phyloP scores from a whole-genome alignment of 345 rosid genomes.

The Syzygium aqueum region DNA sequence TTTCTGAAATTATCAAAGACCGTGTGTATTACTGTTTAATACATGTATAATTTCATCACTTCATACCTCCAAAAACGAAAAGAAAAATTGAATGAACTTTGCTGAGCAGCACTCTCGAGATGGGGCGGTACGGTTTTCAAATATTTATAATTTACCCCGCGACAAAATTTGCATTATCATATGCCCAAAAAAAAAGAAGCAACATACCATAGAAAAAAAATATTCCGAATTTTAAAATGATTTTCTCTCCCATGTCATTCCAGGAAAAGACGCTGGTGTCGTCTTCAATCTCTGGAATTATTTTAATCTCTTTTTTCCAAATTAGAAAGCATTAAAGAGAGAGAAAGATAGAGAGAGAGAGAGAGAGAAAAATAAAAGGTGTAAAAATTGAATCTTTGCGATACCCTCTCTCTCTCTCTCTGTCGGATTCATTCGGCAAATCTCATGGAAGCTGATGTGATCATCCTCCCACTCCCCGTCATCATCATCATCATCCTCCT shows the following conservation, averaged over 20 bases:
- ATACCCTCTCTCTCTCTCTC: too few species aligned
- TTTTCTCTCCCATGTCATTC: background rate
- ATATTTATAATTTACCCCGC: background rate
- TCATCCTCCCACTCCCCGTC: slow-evolving; percentile 24
- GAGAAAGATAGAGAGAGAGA: background rate
- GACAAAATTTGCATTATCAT: background rate
- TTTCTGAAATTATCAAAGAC: background rate
- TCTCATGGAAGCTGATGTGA: slow-evolving; percentile 92
- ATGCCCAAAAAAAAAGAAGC: background rate
- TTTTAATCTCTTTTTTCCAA: background rate
- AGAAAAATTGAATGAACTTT: too few species aligned
- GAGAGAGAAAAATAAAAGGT: too few species aligned
- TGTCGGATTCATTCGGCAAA: background rate
- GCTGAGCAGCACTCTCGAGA: background rate
- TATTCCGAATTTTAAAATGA: too few species aligned
- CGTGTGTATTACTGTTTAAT: background rate
- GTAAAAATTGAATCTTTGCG: too few species aligned
- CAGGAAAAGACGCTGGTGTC: background rate
- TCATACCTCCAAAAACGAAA: too few species aligned
- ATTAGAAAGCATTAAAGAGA: background rate
- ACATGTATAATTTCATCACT: too few species aligned
- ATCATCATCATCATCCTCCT: background rate
- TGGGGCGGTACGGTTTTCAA: background rate
- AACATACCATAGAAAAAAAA: background rate
- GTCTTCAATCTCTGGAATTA: background rate